Percentiles rank a stretch among this genome's conserved stretches.
phyloP scores from a whole-genome alignment of 768 basidiomycete species.

The Mycena galopus region DNA sequence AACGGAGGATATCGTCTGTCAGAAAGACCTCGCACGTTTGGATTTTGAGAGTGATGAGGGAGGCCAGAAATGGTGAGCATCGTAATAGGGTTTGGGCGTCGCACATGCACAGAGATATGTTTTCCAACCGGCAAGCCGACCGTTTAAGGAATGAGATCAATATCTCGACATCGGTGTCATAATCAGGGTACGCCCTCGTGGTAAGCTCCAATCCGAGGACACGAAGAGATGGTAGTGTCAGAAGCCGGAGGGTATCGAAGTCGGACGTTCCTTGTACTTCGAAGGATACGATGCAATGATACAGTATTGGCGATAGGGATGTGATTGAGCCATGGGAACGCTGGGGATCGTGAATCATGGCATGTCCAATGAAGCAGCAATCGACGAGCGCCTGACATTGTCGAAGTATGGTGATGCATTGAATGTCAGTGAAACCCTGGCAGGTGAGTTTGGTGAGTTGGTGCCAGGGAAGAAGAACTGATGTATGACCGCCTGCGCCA shows the following conservation, averaged over 20 bases:
- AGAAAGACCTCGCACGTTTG: neutral
- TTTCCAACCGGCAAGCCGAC: neutral
- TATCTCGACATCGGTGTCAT: neutral
- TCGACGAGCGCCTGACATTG: conserved; percentile 4
- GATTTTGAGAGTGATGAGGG: conserved; percentile 5
- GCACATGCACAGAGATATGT: neutral
- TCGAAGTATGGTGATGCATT: neutral
- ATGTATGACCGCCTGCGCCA: neutral
- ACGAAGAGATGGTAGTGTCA: neutral
- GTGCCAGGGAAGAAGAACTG: conserved; percentile 3
- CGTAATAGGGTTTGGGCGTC: neutral
- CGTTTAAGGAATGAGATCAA: no score
- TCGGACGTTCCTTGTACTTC: neutral
- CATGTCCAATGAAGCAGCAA: neutral
- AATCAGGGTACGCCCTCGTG: no score
- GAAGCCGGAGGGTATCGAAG: neutral
- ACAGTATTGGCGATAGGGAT: neutral
- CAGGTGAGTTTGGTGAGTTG: conserved; percentile 11
- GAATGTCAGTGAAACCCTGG: neutral
- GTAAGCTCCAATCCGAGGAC: neutral
- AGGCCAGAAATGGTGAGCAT: neutral
- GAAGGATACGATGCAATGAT: neutral
- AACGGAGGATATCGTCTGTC: neutral
- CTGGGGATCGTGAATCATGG: neutral
- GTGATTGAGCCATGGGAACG: neutral